Base-by-base conservation (phyloP, 495 filamentous ascomycete species). In the Hypoxylon perforatum region DNA sequence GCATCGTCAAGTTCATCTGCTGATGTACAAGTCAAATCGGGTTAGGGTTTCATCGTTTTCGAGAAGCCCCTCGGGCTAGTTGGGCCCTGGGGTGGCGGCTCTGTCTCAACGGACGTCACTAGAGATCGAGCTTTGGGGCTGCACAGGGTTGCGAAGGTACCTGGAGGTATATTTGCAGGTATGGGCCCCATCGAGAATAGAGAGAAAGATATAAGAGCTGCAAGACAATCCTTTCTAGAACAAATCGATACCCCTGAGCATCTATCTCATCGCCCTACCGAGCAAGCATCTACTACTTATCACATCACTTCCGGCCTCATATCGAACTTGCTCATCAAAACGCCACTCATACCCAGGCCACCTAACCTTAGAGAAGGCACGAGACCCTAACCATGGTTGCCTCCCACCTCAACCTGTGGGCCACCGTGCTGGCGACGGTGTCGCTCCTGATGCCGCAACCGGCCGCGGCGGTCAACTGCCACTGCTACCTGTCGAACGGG, bases 401-500 rank as follows among this genome's bases (percentile, higher is more conserved):
- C 39, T 38, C n/a, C n/a, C n/a, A n/a, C n/a, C n/a, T n/a, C n/a
- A n/a, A 44, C 17, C 33, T 58, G 52, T 38, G 51, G 57, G 11
- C 48, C 19, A 21, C 18, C 36, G 33, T 44, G 39, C 48, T 65
- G 3, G 48, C 30, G 4, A 46, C 6, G 0, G 0, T 57, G n/a
- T 50, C 52, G 6, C 6, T 18, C 39, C 41, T 67, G 12, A 5
- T 21, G 1, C 45, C 57, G 15, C 14, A 53, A 8, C 7, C 46
- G 19, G 28, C 39, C 17, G 15, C 15, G 4, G 46, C 46, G n/a
- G 15, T 5, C 41, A 15, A 63, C 58, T 86, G 84, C 74, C 73
- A 75, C 57, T 86, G 84, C 71, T 86, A 77, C 73, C 57, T 75
- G n/a, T 80, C 78, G 39, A 78, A 82, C 60, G 79, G 74, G 2